Evolutionary conservation across 306 rosid species (phyloP), one percentile per base, ranked within the genome.

Genomic region (Crataegus laevigata): DNA sequence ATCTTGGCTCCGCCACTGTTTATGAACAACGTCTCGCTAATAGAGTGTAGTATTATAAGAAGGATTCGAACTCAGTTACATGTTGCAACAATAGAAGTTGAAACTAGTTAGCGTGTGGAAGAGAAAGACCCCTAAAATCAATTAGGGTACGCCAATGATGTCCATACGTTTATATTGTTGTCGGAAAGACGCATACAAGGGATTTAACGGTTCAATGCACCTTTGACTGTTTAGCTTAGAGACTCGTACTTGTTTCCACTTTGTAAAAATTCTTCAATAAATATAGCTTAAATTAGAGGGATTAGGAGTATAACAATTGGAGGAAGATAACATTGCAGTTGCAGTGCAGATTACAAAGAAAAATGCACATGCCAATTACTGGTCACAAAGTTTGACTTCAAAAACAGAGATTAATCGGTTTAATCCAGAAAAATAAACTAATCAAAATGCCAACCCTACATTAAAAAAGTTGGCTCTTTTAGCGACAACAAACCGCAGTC

Each of bases 261-360:
- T 4, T 12, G 19, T 25, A 60, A 25, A 26, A 47, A 69, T 18
- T 7, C 29, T 19, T 45, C 5, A 28, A 19, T 52, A 34, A 30
- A 60, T 28, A 61, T 24, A 28, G 30, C 21, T 26, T 61, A 61
- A 26, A 25, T 59, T 59, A 55, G 25, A 55, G 60, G 25, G 60
- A n/a, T 18, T 4, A 59, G 21, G 22, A 25, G 69, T 68, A 75
- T 66, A 68, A 14, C 68, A 66, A 73, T 64, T 12, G 36, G 40
- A 55, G 40, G 45, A 73, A 36, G 18, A 45, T 45, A 64, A 26
- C 10, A 26, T 63, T 70, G 51, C 69, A 62, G 22, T 43, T 65
- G 75, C 87, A 74, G 68, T 65, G 75, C 87, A 74, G 68, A 79
- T 75, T 69, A 71, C 76, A 62, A 74, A 80, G 85, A 69, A 66